Base-by-base conservation (phyloP, 1,284 basidiomycete genomes). In the Somion occarium region DNA sequence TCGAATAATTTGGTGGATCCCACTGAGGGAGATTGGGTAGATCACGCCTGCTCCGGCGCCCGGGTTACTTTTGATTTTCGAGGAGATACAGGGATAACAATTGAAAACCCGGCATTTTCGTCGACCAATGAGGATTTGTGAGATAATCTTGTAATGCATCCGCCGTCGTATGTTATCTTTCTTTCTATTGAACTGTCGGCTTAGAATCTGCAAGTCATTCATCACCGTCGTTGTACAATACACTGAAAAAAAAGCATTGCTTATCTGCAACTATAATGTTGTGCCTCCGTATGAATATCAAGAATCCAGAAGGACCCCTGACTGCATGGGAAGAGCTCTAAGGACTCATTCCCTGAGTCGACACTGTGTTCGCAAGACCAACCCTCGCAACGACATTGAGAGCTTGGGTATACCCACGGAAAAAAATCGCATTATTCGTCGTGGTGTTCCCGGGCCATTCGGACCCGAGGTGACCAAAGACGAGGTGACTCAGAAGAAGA, bases 281-380 rank as follows among this genome's bases (percentile, higher is more conserved):
- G n/a, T n/a, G n/a, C n/a, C n/a, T n/a, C n/a, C n/a, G n/a, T n/a
- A n/a, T n/a, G n/a, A n/a, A n/a, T n/a, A n/a, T n/a, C n/a, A n/a
- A n/a, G n/a, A n/a, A n/a, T n/a, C n/a, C n/a, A n/a, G n/a, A n/a
- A n/a, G n/a, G n/a, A n/a, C n/a, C n/a, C n/a, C n/a, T n/a, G n/a
- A n/a, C n/a, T n/a, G n/a, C n/a, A n/a, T n/a, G n/a, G n/a, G n/a
- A n/a, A n/a, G n/a, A n/a, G n/a, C n/a, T n/a, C n/a, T n/a, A n/a
- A n/a, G n/a, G n/a, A n/a, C n/a, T n/a, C n/a, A n/a, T n/a, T n/a
- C 58, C 66, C 76, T 46, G n/a, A n/a, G n/a, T n/a, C n/a, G n/a
- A n/a, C n/a, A n/a, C n/a, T n/a, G n/a, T n/a, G n/a, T n/a, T n/a
- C 73, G 80, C 50, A 81, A 80, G 69, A 74, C 76, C 1, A 70